Base-by-base conservation (phyloP, 169 alveolate genomes). In the Toxoplasma gondii region DNA sequence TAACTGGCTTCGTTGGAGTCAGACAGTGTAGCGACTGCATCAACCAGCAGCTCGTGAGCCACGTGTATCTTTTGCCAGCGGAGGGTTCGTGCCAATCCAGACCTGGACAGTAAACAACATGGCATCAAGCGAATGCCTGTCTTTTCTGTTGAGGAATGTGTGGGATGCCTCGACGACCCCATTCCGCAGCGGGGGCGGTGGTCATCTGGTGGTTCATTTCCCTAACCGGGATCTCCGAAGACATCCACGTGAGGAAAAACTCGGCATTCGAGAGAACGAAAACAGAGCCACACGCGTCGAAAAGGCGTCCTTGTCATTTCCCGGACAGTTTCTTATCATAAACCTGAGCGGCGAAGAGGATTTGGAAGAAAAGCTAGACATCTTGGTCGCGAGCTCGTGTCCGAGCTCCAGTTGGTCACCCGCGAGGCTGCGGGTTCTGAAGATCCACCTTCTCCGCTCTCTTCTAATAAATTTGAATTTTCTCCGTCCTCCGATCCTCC, bases 401-500 rank as follows among this genome's bases (percentile, higher is more conserved):
- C 29, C 36, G 78, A 64, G 34, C 27, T 64, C 45, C 29, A 34
- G 45, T 19, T 27, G 0, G 87, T 78, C 53, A 16, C 44, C 87
- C 87, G 44, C 87, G 19, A 12, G 34, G 45, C 44, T 78, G 43
- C 16, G 34, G 27, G 45, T 53, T 9, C 41, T 78, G 7, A 34
- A 39, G 87, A 78, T 38, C 44, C 87, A 78, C 24, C 53, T 78
- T 38, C 87, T 78, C 41, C 87, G 87, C 34, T 78, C 53, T 10
- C 87, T 78, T 78, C 87, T 78, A 38, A 0, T 34, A 16, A 34
- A 39, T 39, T 78, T 78, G 31, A 39, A 78, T 78, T 78, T 34
- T 24, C 45, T 31, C 44, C 41, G 87, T 34, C 87, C 87, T 39
- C 45, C 87, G 27, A 41, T 78, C 24, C 87, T 78, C 31, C 87